These are phyloP conservation scores for Colletotrichum simmondsii DNA, from an alignment of 2,329 filamentous ascomycete genomes.

Conservation along the genomic window DNA sequence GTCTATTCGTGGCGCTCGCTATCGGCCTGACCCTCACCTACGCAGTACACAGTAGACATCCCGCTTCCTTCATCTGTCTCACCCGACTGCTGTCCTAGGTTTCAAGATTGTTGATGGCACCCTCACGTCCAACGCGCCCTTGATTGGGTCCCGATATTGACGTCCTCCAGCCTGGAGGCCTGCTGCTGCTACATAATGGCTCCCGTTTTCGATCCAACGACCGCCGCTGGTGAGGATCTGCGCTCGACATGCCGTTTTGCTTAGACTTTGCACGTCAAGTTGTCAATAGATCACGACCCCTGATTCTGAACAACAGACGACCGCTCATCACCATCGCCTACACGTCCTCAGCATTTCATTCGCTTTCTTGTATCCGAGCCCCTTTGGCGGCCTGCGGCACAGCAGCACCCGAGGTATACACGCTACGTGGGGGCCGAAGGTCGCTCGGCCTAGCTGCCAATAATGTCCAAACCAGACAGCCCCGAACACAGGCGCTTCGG, in stretches of 20 bases:
- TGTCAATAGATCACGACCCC: constrained; percentile 1
- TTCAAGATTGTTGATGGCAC: neutral
- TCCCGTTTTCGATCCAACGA: neutral
- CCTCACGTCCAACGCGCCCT: neutral
- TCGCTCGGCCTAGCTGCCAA: constrained; percentile 17
- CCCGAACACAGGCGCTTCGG: constrained; percentile 2
- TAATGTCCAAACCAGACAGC: constrained; percentile 11
- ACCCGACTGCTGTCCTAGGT: neutral
- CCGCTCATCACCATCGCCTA: constrained; percentile 7
- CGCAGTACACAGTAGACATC: neutral
- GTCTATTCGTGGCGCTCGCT: neutral
- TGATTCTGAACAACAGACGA: constrained; percentile 14
- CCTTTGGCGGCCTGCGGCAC: constrained; percentile 14
- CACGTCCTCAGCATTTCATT: neutral
- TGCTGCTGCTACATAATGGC: neutral
- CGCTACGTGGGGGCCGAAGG: constrained; percentile 18
- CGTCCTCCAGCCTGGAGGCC: neutral
- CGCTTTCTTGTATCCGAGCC: constrained; percentile 8
- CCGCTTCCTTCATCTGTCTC: constrained; percentile 1
- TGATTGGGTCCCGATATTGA: constrained; percentile 3
- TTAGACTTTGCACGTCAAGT: constrained; percentile 13
- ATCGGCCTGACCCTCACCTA: neutral
- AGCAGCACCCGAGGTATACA: constrained; percentile 7
- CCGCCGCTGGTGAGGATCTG: neutral
- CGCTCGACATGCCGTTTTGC: neutral